phyloP scores from a whole-genome alignment of 768 basidiomycete species.

The Boletus edulis region DNA sequence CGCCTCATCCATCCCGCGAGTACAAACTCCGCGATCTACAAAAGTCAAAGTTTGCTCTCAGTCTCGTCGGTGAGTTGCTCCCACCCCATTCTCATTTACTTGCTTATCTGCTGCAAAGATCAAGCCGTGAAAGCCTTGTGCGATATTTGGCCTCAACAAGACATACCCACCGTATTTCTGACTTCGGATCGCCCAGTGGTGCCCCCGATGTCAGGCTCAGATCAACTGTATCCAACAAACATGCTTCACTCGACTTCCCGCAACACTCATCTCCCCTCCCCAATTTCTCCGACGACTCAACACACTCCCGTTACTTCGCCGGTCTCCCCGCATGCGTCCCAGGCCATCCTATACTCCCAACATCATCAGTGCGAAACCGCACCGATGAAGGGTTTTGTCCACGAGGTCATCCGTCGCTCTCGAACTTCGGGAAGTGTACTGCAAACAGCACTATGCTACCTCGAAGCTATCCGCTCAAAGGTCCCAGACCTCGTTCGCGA shows the following conservation, averaged over 20 bases:
- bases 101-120: constrained; percentile 42
- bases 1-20: constrained; percentile 35
- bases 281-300: constrained; percentile 49
- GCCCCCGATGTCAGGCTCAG: constrained; percentile 10
- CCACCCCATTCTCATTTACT: constrained; percentile 2
- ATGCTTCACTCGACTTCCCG: constrained; percentile 11
- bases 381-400: constrained; percentile 76
- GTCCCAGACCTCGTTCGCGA: constrained; percentile 59
- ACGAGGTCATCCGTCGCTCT: constrained; percentile 85
- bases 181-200: constrained; percentile 33
- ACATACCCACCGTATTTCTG: constrained; percentile 62
- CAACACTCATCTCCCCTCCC: constrained; percentile 51
- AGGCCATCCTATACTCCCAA: constrained; percentile 10
- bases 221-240: constrained; percentile 3
- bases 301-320: constrained; percentile 30
- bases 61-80: constrained; percentile 63
- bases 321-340: constrained; percentile 26
- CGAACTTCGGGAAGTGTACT: constrained; percentile 81
- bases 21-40: constrained; percentile 43
- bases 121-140: constrained; percentile 75
- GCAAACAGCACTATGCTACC: constrained; percentile 84
- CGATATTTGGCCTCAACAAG: constrained; percentile 79
- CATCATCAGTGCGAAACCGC: constrained; percentile 37
- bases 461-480: constrained; percentile 76
- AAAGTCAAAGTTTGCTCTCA: constrained; percentile 62